Percentiles rank a stretch among this genome's conserved stretches.
These are phyloP conservation scores for Pulveroboletus frians DNA, from an alignment of 768 basidiomycete genomes.

Conservation along the genomic window DNA sequence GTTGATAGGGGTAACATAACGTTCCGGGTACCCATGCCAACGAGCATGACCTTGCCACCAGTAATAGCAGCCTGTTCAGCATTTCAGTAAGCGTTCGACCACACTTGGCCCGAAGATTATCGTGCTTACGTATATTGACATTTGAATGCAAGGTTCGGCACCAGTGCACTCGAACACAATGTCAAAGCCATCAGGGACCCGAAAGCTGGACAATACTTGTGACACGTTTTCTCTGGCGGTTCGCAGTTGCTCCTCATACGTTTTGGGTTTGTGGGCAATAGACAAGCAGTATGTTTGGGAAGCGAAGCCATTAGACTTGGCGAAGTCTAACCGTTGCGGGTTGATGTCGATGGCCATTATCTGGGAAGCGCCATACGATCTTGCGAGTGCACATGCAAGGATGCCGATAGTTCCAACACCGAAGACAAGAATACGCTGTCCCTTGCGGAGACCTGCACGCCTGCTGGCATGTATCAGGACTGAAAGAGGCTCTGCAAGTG, in stretches of 20 bases:
- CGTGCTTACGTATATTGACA: constrained; percentile 77
- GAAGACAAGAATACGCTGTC: constrained; percentile 78
- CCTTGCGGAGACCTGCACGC: constrained; percentile 40
- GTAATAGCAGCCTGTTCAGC: constrained; percentile 62
- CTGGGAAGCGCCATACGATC: constrained; percentile 60
- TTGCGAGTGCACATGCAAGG: constrained; percentile 78
- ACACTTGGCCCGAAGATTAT: constrained; percentile 9
- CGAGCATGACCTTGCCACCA: constrained; percentile 87
- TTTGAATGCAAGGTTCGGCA: constrained; percentile 86
- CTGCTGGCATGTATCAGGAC: constrained; percentile 70
- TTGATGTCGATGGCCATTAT: constrained; percentile 87
- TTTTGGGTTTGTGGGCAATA: constrained; percentile 43
- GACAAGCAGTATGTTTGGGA: constrained; percentile 66
- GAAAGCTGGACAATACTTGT: constrained; percentile 50
- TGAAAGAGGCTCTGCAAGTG: constrained; percentile 91
- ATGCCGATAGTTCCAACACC: constrained; percentile 94
- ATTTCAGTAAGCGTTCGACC: constrained; percentile 11
- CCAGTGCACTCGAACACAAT: constrained; percentile 95
- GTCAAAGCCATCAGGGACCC: constrained; percentile 76
- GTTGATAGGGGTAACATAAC: constrained; percentile 77
- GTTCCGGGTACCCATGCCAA: constrained; percentile 92
- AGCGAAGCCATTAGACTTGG: constrained; percentile 69
- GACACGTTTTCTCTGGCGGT: constrained; percentile 55
- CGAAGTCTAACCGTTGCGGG: constrained; percentile 72
- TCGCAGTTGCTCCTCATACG: constrained; percentile 51